These are phyloP conservation scores for Russula compacta DNA, from an alignment of 768 basidiomycete species.

Conservation along the genomic window DNA sequence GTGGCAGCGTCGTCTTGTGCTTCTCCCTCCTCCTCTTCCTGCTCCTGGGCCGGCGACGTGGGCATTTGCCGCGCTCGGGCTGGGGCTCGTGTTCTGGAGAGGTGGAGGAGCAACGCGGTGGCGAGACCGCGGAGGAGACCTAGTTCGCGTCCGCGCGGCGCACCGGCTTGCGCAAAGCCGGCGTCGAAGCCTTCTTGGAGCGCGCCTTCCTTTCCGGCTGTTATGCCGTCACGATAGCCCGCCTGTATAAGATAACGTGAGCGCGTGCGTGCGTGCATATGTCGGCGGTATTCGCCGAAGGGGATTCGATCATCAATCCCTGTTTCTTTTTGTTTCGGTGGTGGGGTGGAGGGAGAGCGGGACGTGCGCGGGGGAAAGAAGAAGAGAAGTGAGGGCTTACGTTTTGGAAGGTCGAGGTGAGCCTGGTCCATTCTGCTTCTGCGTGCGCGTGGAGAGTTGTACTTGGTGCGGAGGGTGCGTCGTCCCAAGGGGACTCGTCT, in stretches of 20 bases:
- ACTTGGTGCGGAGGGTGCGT: neutral
- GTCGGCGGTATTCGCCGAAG: no score
- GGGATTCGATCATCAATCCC: no score
- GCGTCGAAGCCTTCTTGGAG: conserved; percentile 87
- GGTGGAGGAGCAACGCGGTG: conserved; percentile 25
- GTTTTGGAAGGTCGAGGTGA: conserved; percentile 63
- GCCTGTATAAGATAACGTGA: no score
- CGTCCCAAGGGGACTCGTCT: conserved; percentile 7
- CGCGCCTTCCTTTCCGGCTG: conserved; percentile 77
- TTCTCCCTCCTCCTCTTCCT: neutral
- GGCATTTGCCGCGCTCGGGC: no score
- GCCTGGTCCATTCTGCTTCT: conserved; percentile 52
- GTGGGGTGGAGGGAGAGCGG: neutral
- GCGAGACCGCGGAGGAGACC: conserved; percentile 69
- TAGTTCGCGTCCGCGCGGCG: conserved; percentile 65
- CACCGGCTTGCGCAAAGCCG: conserved; percentile 67
- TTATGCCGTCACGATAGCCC: conserved; percentile 96
- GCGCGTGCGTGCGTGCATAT: no score
- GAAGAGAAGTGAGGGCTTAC: conserved; percentile 32
- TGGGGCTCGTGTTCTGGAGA: conserved; percentile 22
- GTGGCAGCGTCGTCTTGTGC: neutral
- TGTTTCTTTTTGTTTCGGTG: neutral
- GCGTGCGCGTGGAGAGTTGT: neutral
- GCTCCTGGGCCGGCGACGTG: no score
- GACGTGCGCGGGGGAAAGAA: neutral